Conservation (phyloP, 2,329 filamentous ascomycete genomes). For the Botryosphaeria dothidea region DNA sequence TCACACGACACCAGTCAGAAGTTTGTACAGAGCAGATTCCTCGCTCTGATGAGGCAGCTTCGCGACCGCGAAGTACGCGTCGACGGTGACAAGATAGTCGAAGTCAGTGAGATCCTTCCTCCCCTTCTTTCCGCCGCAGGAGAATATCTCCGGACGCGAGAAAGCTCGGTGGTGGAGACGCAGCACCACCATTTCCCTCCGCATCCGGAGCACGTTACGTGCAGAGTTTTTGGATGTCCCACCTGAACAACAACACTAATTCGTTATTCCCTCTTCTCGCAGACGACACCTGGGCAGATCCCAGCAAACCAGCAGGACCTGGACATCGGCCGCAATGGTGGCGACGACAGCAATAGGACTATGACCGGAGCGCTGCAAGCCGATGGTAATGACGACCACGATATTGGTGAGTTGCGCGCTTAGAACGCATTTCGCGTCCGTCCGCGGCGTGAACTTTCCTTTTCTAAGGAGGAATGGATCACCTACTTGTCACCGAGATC, state of each 20-base stretch:
- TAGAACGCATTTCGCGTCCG: neutral
- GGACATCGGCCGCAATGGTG: constrained; percentile 11
- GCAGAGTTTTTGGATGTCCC: constrained; percentile 15
- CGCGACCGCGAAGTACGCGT: constrained; percentile 72
- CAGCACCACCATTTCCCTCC: constrained; percentile 7
- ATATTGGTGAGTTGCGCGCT: constrained; percentile 19
- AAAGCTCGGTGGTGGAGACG: neutral
- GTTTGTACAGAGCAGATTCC: constrained; percentile 76
- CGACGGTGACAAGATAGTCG: constrained; percentile 68
- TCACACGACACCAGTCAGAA: constrained; percentile 69
- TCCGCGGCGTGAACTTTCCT: neutral
- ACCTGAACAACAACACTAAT: constrained; percentile 1
- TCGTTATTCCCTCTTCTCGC: neutral
- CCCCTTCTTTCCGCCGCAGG: constrained; percentile 5
- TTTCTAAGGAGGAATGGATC: neutral
- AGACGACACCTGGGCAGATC: constrained; percentile 12
- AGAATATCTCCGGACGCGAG: constrained; percentile 1
- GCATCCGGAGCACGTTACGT: constrained; percentile 7
- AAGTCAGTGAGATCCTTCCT: constrained; percentile 38
- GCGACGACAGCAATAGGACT: neutral
- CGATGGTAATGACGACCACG: constrained; percentile 9
- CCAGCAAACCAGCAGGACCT: constrained; percentile 15
- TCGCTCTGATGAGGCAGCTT: constrained; percentile 74
- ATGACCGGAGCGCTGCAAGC: constrained; percentile 19
- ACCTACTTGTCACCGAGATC: neutral